A percentile compares a stretch with the other conserved stretches of the same genome.
Evolutionary conservation across 495 filamentous ascomycete genomes (phyloP).

Genomic region (Penicillium macrosclerotiorum): DNA sequence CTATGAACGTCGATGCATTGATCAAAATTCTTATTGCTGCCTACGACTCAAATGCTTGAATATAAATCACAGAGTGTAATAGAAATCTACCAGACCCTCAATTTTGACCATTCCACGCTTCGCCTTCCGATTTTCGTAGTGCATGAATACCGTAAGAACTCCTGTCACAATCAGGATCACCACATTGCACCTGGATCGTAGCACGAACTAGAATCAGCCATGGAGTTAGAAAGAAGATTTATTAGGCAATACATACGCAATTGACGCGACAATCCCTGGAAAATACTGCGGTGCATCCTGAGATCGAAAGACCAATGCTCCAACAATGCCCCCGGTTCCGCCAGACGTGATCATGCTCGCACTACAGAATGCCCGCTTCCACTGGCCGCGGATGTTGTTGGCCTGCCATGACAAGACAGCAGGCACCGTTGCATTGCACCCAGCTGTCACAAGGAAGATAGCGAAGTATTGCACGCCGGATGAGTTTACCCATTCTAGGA

Average conservation of each 20-base stretch:
- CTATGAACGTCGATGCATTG: too few relatives aligned
- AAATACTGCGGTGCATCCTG: slow-evolving; percentile 43
- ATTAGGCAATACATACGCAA: slow-evolving; percentile 10
- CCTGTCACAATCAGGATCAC: not conserved
- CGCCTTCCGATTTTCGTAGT: slow-evolving; percentile 3
- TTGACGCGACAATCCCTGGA: slow-evolving; percentile 41
- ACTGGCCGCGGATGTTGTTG: slow-evolving; percentile 59
- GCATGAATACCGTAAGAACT: not conserved
- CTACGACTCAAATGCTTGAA: too few relatives aligned
- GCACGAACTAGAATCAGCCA: not conserved
- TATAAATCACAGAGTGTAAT: slow-evolving; percentile 9
- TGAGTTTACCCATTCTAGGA: slow-evolving; percentile 39
- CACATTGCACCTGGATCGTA: not conserved
- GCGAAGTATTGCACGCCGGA: slow-evolving; percentile 54
- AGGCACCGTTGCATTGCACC: slow-evolving; percentile 54
- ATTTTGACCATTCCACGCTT: slow-evolving; percentile 7
- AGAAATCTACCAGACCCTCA: slow-evolving; percentile 8
- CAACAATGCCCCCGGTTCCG: slow-evolving; percentile 56
- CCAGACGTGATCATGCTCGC: slow-evolving; percentile 46
- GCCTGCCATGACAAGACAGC: slow-evolving; percentile 52
- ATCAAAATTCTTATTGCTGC: too few relatives aligned
- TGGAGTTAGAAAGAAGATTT: not conserved
- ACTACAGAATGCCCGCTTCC: slow-evolving; percentile 55
- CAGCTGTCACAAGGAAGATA: slow-evolving; percentile 52
- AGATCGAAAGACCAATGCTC: slow-evolving; percentile 48